Evolutionary conservation across 2,329 filamentous ascomycete genomes (phyloP), one percentile per base, ranked within the genome.

Genomic region (Diaporthe sp.): DNA sequence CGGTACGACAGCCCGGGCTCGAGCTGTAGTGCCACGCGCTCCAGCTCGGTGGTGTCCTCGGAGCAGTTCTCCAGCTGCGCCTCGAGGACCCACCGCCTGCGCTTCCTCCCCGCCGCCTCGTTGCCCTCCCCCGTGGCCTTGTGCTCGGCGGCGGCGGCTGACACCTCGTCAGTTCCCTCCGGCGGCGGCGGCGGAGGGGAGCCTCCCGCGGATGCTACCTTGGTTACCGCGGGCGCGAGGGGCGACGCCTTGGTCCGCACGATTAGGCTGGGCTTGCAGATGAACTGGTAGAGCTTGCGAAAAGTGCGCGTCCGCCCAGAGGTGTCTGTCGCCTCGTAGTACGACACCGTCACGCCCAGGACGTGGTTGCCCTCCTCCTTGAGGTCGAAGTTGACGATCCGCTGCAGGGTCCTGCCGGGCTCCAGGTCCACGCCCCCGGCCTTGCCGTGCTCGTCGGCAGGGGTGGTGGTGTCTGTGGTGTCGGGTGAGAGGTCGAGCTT

Each of bases 331-430:
- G 94, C 95, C 84, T 98, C 96, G 71, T 95, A 97, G 84, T 98
- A 98, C 77, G 93, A 96, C 75, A 98, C 94, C 71, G 95, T 98
- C 75, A 98, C 96, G 9, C 94, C 95, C 10, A 99, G 88, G 17
- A 98, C 94, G 83, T 99, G 96, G 78, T 94, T 96, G 0, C 97
- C 97, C 81, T 98, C 96, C 81, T 98, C 96, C 79, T 96, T 97
- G 47, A 99, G 88, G 79, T 97, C 94, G 81, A 97, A 97, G 50
- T 91, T 89, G 12, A 98, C 90, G 32, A 97, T 93, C 76, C 91
- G 92, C 82, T 98, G 96, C 65, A 97, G 80, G 37, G 94, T 96
- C 63, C 90, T 86, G 3, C 91, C 92, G 0, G 90, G 85, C 1
- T 85, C 84, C 0, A 94, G 87, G 79, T 93, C 91, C 5, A 84